phyloP scores from a whole-genome alignment of 2,329 filamentous ascomycete genomes.

The Fusarium liriodendri region DNA sequence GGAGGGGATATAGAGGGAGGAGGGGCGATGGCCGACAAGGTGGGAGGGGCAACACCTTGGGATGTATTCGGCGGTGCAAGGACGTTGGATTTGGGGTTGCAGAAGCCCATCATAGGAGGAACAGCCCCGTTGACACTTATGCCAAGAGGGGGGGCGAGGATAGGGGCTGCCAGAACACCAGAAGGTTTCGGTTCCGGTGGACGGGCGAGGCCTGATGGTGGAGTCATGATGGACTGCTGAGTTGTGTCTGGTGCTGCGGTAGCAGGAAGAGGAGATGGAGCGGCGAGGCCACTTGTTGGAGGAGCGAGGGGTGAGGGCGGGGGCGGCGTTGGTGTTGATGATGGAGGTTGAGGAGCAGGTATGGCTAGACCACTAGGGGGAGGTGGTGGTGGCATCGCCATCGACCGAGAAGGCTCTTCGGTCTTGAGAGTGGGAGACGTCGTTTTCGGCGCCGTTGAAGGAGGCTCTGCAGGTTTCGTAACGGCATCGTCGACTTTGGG shows the following conservation, averaged over 20 bases:
- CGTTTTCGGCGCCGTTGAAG: not conserved
- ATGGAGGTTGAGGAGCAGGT: slow-evolving; percentile 23
- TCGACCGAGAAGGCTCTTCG: slow-evolving; percentile 17
- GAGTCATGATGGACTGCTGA: slow-evolving; percentile 26
- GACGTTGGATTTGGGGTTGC: slow-evolving; percentile 54
- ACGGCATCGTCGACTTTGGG: slow-evolving; percentile 12
- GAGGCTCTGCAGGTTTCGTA: slow-evolving; percentile 4
- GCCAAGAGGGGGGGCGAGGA: slow-evolving; percentile 51
- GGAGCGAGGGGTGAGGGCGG: slow-evolving; percentile 25
- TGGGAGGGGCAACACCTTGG: slow-evolving; percentile 42
- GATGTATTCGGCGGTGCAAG: slow-evolving; percentile 59
- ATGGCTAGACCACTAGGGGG: slow-evolving; percentile 34
- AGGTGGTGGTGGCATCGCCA: slow-evolving; percentile 39
- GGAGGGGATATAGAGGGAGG: slow-evolving; percentile 29
- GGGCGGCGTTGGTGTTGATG: slow-evolving; percentile 23
- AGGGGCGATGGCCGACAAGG: slow-evolving; percentile 29
- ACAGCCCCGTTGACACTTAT: slow-evolving; percentile 41
- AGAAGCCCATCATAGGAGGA: slow-evolving; percentile 43
- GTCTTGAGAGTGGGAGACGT: slow-evolving; percentile 9
- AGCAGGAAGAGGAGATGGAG: slow-evolving; percentile 27
- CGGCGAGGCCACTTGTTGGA: slow-evolving; percentile 34
- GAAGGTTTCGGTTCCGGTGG: slow-evolving; percentile 44
- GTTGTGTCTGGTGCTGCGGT: slow-evolving; percentile 9
- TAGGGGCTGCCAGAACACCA: slow-evolving; percentile 52
- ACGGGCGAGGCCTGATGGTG: slow-evolving; percentile 39